Conservation (phyloP, 2,329 filamentous ascomycete species). For the Tricladium varicosporioides region DNA sequence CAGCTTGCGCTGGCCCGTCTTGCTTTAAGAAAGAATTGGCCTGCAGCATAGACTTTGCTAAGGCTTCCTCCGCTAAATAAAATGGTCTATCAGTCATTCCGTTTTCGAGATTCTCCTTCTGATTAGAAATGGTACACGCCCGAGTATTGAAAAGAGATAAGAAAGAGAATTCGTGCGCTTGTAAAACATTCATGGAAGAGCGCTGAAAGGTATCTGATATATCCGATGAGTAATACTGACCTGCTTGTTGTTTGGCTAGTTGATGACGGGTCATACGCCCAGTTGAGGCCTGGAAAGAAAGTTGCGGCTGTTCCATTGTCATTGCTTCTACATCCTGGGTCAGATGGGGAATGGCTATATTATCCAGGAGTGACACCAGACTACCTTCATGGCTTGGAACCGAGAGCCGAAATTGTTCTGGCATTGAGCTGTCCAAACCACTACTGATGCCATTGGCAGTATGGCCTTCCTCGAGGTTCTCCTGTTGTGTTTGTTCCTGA, state of each 20-base stretch:
- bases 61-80: constrained; percentile 26
- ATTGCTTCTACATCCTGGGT: constrained; percentile 12
- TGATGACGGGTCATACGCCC: constrained; percentile 28
- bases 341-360: constrained; percentile 6
- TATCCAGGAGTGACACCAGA: constrained; percentile 10
- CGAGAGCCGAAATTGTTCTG: constrained; percentile 7
- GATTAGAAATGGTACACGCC: constrained; percentile 4
- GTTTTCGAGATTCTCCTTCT: constrained; percentile 1
- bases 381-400: constrained; percentile 17
- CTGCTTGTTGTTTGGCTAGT: constrained; percentile 30
- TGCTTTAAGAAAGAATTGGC: not conserved
- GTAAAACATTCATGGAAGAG: constrained; percentile 6
- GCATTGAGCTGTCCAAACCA: constrained; percentile 1
- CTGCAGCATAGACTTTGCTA: constrained; percentile 11
- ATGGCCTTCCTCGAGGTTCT: constrained; percentile 8
- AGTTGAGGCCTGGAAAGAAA: constrained; percentile 5
- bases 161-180: not conserved
- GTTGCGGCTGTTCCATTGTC: constrained; percentile 7
- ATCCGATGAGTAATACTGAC: constrained; percentile 30
- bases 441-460: constrained; percentile 6
- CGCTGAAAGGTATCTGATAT: constrained; percentile 7
- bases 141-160: constrained; percentile 15
- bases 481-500: constrained; percentile 14
- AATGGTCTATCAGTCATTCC: constrained; percentile 21
- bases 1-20: not conserved